Conservation (phyloP, 495 filamentous ascomycete genomes). For the Penicillium atrosanguineum region DNA sequence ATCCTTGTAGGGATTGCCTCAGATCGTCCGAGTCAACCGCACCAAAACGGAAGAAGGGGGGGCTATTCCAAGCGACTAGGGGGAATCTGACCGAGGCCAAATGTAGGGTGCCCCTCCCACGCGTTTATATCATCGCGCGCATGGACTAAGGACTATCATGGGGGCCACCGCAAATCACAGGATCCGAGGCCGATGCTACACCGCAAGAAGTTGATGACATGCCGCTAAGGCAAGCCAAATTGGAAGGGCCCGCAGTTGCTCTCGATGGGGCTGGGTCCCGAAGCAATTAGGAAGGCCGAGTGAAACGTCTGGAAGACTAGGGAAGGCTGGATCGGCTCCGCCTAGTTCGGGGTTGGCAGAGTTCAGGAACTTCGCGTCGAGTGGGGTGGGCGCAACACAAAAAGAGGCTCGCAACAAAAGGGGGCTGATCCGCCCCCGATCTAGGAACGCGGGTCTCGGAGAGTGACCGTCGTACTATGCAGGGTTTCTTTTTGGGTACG, state of each 20-base stretch:
- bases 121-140: slow-evolving; percentile 4
- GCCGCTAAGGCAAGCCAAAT: slow-evolving; percentile 29
- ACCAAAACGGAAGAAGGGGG: not conserved
- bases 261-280: slow-evolving; percentile 13
- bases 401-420: slow-evolving; percentile 15
- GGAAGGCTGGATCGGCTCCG: slow-evolving; percentile 24
- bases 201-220: slow-evolving; percentile 30
- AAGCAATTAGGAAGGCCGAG: slow-evolving; percentile 16
- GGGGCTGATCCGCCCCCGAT: slow-evolving; percentile 18
- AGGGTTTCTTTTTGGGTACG: not conserved
- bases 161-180: not conserved
- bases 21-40: not conserved
- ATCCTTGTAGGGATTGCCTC: not conserved
- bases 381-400: slow-evolving; percentile 3
- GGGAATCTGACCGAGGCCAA: slow-evolving; percentile 12
- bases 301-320: slow-evolving; percentile 29
- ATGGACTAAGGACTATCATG: not conserved
- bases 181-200: slow-evolving; percentile 19
- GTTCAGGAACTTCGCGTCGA: not conserved
- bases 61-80: not conserved
- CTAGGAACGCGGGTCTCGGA: slow-evolving; percentile 15
- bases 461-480: slow-evolving; percentile 11
- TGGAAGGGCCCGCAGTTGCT: slow-evolving; percentile 20
- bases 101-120: not conserved
- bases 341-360: slow-evolving; percentile 1